A percentile compares a stretch with the other conserved stretches of the same genome.
phyloP scores from a whole-genome alignment of 768 basidiomycete genomes.

The Termitomyces sp. region DNA sequence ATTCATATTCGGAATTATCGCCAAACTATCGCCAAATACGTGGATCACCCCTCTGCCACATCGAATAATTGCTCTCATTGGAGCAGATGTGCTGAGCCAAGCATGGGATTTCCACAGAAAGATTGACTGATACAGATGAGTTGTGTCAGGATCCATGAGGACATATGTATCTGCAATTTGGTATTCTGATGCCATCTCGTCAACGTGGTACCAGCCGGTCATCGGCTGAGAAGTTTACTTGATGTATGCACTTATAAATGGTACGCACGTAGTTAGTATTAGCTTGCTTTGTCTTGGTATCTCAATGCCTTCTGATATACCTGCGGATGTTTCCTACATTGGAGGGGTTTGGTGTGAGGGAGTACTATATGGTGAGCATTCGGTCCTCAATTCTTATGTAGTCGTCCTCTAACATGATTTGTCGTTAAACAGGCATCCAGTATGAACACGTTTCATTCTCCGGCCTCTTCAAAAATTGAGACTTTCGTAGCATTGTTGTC shows the following conservation, averaged over 20 bases:
- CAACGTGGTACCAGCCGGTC: background rate
- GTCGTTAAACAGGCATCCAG: slow-evolving; percentile 20
- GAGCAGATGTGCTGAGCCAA: background rate
- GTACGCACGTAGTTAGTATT: background rate
- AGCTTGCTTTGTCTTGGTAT: background rate
- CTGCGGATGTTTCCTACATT: slow-evolving; percentile 25
- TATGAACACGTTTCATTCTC: slow-evolving; percentile 1
- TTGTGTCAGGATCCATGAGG: background rate
- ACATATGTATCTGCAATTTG: background rate
- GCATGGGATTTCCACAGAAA: background rate
- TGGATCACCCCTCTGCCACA: background rate
- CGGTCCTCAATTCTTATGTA: background rate
- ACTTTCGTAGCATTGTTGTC: slow-evolving; percentile 13
- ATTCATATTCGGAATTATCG: background rate
- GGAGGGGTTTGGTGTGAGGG: slow-evolving; percentile 24
- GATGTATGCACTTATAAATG: background rate
- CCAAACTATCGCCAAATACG: background rate
- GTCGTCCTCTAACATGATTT: background rate
- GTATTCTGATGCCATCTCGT: background rate
- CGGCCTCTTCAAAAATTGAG: background rate
- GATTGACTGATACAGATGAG: background rate
- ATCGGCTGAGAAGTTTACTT: background rate
- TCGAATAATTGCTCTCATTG: background rate
- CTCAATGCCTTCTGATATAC: slow-evolving; percentile 21
- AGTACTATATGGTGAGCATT: slow-evolving; percentile 20